These are phyloP conservation scores for Novakomyces olei DNA, from an alignment of 805 yeast species.

Conservation along the genomic window DNA sequence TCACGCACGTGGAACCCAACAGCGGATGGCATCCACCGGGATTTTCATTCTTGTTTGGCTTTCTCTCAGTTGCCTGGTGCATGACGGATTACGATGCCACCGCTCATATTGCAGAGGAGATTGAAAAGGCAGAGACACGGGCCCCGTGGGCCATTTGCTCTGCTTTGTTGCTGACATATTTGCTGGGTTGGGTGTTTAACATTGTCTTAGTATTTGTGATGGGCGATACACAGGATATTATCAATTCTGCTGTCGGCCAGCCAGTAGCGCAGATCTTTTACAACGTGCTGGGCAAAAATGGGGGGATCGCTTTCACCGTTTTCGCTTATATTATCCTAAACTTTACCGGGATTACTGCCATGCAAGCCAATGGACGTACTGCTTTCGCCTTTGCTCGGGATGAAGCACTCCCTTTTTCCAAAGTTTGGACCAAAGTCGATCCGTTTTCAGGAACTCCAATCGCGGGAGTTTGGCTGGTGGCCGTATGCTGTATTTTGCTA, in stretches of 20 bases:
- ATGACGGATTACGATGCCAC: constrained; percentile 49
- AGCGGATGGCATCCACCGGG: constrained; percentile 33
- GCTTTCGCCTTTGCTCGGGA: constrained; percentile 52
- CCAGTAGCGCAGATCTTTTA: constrained; percentile 43
- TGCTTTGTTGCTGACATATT: constrained; percentile 20
- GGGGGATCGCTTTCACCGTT: constrained; percentile 27
- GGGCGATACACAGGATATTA: constrained; percentile 27
- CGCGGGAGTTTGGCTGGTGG: constrained; percentile 34
- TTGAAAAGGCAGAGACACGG: constrained; percentile 29
- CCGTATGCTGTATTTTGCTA: constrained; percentile 29
- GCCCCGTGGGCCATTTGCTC: constrained; percentile 39
- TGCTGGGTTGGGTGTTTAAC: constrained; percentile 37
- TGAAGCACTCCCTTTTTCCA: constrained; percentile 35
- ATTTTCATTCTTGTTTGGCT: constrained; percentile 41
- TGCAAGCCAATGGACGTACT: constrained; percentile 36
- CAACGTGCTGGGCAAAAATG: constrained; percentile 31
- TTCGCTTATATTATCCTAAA: constrained; percentile 30
- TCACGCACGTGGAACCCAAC: constrained; percentile 24
- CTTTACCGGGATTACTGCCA: constrained; percentile 27
- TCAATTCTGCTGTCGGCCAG: constrained; percentile 30
- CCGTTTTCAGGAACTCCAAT: constrained; percentile 31
- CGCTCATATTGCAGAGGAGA: constrained; percentile 51
- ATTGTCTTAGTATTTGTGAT: constrained; percentile 46
- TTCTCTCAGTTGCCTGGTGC: constrained; percentile 49
- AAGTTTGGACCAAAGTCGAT: constrained; percentile 28